Evolutionary conservation across 495 filamentous ascomycete species (phyloP).

Genomic region (Antarctomyces pellizariae): DNA sequence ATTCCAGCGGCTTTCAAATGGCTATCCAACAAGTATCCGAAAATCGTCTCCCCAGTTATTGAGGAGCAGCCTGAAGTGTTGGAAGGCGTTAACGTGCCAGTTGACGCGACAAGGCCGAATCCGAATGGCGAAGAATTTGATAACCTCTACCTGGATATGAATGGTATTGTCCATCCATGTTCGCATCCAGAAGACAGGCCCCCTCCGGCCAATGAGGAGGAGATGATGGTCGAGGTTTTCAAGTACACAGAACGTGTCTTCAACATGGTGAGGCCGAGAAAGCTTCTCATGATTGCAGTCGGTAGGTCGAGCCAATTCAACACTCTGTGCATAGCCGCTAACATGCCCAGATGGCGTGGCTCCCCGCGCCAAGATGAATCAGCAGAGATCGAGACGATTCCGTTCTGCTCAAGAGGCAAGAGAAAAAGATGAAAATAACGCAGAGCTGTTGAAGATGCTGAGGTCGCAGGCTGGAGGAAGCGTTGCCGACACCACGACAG

Average conservation of each 20-base stretch:
- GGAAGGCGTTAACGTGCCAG: conserved; percentile 51
- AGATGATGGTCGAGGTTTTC: conserved; percentile 98
- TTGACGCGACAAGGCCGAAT: conserved; percentile 66
- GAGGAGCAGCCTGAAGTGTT: conserved; percentile 62
- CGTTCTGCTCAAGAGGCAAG: conserved; percentile 82
- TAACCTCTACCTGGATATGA: conserved; percentile 98
- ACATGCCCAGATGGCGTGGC: conserved; percentile 68
- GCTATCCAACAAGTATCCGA: conserved; percentile 88
- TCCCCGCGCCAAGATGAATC: conserved; percentile 91
- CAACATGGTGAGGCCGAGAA: conserved; percentile 91
- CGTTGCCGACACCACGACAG: conserved; percentile 32
- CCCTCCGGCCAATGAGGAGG: conserved; percentile 77
- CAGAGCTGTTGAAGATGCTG: conserved; percentile 62
- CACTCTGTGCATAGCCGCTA: conserved; percentile 1
- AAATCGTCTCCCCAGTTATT: conserved; percentile 77
- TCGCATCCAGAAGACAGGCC: conserved; percentile 90
- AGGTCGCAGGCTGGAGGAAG: conserved; percentile 41
- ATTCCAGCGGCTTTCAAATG: conserved; percentile 47
- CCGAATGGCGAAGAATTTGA: conserved; percentile 97
- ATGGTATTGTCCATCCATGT: conserved; percentile 98
- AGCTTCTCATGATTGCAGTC: conserved; percentile 91
- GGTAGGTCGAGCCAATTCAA: conserved; percentile 56
- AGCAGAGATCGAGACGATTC: conserved; percentile 79
- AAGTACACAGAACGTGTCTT: conserved; percentile 94
- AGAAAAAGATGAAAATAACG: conserved; percentile 81